Evolutionary conservation across 345 rosid genomes (phyloP), one percentile per base, ranked within the genome.

Genomic region (Aquilaria yunnanensis): DNA sequence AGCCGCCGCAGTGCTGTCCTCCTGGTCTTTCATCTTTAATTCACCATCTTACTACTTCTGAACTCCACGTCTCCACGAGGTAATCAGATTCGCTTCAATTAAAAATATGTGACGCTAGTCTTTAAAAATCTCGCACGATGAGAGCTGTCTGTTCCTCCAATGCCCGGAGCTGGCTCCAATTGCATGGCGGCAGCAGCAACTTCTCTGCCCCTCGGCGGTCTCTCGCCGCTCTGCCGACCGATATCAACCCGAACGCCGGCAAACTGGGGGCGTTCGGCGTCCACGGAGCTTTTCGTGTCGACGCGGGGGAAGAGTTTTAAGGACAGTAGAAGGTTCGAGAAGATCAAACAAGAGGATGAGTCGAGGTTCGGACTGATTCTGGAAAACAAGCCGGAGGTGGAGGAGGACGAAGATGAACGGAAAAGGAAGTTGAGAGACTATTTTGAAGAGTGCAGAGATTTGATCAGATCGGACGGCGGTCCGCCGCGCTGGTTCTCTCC

Each of bases 401-500:
- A 47, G 23, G 23, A 23, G 23, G 23, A 23, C 23, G n/a, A 48
- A 47, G 67, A 68, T 1, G 72, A 69, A 45, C 12, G 63, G 33
- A 57, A 51, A 46, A 80, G 75, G 67, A 74, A 63, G 41, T 54
- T 78, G 56, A 67, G 65, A 43, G 84, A 75, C 8, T 78, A 68
- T 52, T 65, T 77, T 16, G 76, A 67, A 6, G 80, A 72, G 60
- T 68, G 77, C 0, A 61, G 57, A 65, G 72, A 67, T 54, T 64
- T 81, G 45, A 31, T 74, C 10, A 48, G 67, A 51, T 61, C 81
- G 12, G 83, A 72, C 65, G 74, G 78, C 14, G 88, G 80, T 51
- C 84, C 81, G 50, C 85, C 89, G 47, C 75, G 89, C 65, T 83
- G 89, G 85, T 78, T 83, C 74, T 76, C 82, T 43, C 85, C 85